Evolutionary conservation across 257 asterid species (phyloP).

Genomic region (Solanum bulbocastanum): DNA sequence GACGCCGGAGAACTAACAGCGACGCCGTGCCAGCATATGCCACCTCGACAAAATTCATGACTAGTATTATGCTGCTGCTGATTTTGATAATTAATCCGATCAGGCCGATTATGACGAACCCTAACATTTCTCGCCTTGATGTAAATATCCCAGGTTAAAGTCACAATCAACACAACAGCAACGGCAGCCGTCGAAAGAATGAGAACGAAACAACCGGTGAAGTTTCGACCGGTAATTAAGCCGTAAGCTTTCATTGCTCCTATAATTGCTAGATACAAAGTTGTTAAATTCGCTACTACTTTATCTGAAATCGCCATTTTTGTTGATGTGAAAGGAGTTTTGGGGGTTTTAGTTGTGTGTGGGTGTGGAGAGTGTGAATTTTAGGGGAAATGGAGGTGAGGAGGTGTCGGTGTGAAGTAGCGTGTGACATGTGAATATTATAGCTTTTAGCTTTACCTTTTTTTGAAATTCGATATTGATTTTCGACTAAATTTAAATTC

Average conservation of each 20-base stretch:
- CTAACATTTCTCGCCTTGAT: conserved; percentile 62
- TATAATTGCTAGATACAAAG: conserved; percentile 50
- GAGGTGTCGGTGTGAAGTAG: background rate
- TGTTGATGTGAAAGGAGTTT: background rate
- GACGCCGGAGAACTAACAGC: conserved; percentile 85
- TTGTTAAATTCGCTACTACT: conserved; percentile 65
- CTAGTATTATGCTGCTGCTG: conserved; percentile 8
- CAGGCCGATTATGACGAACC: conserved; percentile 3
- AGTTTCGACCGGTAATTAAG: conserved; percentile 52
- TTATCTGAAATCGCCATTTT: conserved; percentile 81
- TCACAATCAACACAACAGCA: conserved; percentile 39
- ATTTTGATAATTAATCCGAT: background rate
- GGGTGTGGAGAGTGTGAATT: background rate
- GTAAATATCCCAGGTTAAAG: conserved; percentile 71
- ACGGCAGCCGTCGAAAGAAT: conserved; percentile 56
- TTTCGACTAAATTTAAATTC: rapidly evolving
- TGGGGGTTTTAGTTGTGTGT: background rate
- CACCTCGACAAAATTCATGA: conserved; percentile 86
- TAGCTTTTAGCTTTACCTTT: background rate
- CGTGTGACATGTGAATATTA: background rate
- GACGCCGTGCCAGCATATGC: conserved; percentile 98
- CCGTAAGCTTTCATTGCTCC: conserved; percentile 73
- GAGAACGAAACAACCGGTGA: conserved; percentile 60
- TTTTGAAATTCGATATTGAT: rapidly evolving
- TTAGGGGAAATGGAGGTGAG: background rate